Evolutionary conservation across 768 basidiomycete genomes (phyloP).

Genomic region (Exsudoporus frostii): DNA sequence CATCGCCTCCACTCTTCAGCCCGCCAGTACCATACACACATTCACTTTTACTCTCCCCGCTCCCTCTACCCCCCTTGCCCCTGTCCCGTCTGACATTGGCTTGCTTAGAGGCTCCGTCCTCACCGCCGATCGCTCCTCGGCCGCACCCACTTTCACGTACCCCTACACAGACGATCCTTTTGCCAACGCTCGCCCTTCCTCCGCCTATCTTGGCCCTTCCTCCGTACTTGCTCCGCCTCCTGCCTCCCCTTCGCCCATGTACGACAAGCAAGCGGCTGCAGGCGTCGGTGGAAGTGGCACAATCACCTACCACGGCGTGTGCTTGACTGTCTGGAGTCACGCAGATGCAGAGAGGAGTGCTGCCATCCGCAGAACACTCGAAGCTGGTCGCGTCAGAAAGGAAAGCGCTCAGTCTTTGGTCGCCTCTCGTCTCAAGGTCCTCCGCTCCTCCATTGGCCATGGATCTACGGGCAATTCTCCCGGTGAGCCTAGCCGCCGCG

Average conservation of each 20-base stretch:
- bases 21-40: conserved; percentile 87
- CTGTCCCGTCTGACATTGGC: conserved; percentile 58
- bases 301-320: conserved; percentile 85
- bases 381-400: conserved; percentile 73
- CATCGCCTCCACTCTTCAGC: conserved; percentile 91
- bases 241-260: conserved; percentile 25
- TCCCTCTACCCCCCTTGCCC: conserved; percentile 70
- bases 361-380: conserved; percentile 80
- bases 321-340: conserved; percentile 93
- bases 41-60: conserved; percentile 87
- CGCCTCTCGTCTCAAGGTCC: conserved; percentile 61
- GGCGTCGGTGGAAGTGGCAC: conserved; percentile 39
- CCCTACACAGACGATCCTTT: conserved; percentile 78
- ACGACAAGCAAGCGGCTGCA: conserved; percentile 26
- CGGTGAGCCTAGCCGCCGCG: conserved; percentile 55
- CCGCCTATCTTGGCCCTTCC: conserved; percentile 79
- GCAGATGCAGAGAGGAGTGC: conserved; percentile 84
- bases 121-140: conserved; percentile 62
- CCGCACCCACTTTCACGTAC: conserved; percentile 62
- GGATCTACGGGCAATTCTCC: conserved; percentile 41
- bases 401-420: conserved; percentile 76
- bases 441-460: conserved; percentile 51
- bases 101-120: conserved; percentile 74
- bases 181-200: conserved; percentile 62
- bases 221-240: conserved; percentile 48